Conservation (phyloP, 345 rosid species). For the sweet orange (Citrus sinensis) region DVS_A1.0 CM039166.1:21931001-21931500, state of each 20-base stretch:
- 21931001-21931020: not conserved
- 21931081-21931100: too few relatives aligned
- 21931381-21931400: not conserved
- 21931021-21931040: not conserved
- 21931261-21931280: not conserved
- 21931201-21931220: not conserved
- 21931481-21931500: constrained; percentile 12
- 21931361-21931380: not conserved
- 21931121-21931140: too few relatives aligned
- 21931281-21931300: not conserved
- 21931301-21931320: not conserved
- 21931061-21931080: too few relatives aligned
- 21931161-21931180: not conserved
- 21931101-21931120: too few relatives aligned
- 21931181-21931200: not conserved
- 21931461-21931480: constrained; percentile 35
- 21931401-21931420: not conserved
- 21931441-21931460: constrained; percentile 13
- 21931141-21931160: not conserved
- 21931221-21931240: too few relatives aligned
- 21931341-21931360: not conserved
- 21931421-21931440: constrained; percentile 15
- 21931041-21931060: too few relatives aligned
- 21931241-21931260: not conserved
- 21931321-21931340: not conserved